Conservation (phyloP, 306 rosid species). For the Ormosia semicastrata region DNA sequence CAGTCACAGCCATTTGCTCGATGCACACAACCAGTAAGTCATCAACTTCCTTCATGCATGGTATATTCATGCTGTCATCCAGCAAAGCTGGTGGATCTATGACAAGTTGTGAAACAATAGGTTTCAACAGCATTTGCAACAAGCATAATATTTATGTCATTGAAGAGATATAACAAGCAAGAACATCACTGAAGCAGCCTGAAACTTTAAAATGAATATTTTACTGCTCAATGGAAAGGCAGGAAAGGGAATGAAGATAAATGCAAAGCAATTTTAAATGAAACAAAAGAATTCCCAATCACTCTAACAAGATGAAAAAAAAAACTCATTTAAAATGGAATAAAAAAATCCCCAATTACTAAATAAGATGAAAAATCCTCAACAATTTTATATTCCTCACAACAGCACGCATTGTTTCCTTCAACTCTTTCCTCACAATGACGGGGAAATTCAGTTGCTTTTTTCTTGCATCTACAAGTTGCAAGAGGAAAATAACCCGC, state of each 20-base stretch:
- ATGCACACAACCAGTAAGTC: conserved; percentile 71
- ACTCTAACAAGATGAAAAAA: neutral
- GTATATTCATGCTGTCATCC: conserved; percentile 50
- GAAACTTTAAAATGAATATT: neutral
- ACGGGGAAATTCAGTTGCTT: conserved; percentile 46
- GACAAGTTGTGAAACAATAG: conserved; percentile 74
- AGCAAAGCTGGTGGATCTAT: conserved; percentile 65
- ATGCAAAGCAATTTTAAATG: neutral
- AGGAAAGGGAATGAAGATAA: conserved; percentile 12
- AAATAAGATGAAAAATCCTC: neutral
- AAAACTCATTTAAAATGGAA: neutral
- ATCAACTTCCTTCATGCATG: conserved; percentile 69
- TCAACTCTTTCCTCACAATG: conserved; percentile 55
- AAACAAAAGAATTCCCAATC: neutral
- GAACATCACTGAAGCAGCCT: neutral
- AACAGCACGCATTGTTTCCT: conserved; percentile 56
- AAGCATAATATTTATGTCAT: conserved; percentile 12
- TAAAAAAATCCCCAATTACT: neutral
- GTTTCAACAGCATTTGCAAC: conserved; percentile 73
- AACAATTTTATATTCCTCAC: conserved; percentile 43
- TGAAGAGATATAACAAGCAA: neutral
- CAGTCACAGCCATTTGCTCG: conserved; percentile 94
- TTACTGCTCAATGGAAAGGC: neutral
- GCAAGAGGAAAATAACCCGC: conserved; percentile 55
- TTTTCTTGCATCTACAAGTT: conserved; percentile 62